Evolutionary conservation across 2,329 filamentous ascomycete genomes (phyloP).

Genomic region (Phaeosphaeriaceae sp.): DNA sequence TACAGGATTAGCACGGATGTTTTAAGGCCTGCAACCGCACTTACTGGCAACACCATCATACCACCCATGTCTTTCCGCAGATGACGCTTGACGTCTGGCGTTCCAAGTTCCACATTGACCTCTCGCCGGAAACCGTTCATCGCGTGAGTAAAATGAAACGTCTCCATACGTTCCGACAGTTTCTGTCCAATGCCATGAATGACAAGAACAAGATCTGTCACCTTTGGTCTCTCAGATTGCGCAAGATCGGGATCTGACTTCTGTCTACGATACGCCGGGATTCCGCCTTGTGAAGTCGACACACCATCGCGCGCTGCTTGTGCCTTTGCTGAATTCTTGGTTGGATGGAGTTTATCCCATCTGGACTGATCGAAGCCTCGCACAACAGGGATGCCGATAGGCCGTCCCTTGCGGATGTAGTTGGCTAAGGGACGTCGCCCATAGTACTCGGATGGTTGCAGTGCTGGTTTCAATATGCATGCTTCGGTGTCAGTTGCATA

Average conservation of each 20-base stretch:
- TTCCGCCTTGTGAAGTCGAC: constrained; percentile 53
- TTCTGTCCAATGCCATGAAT: constrained; percentile 98
- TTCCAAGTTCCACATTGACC: constrained; percentile 83
- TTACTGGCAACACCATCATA: constrained; percentile 84
- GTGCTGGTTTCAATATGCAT: constrained; percentile 83
- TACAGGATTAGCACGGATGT: constrained; percentile 14
- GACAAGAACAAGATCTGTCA: constrained; percentile 88
- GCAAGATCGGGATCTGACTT: constrained; percentile 66
- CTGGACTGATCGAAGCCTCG: constrained; percentile 81
- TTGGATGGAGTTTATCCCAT: constrained; percentile 78
- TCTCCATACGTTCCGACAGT: constrained; percentile 90
- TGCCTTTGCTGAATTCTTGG: constrained; percentile 49
- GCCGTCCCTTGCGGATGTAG: constrained; percentile 78
- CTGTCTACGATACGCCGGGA: constrained; percentile 48
- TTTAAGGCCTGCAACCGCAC: constrained; percentile 4
- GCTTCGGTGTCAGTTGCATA: constrained; percentile 81
- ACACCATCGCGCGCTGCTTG: constrained; percentile 54
- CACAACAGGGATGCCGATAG: constrained; percentile 85
- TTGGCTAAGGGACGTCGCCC: constrained; percentile 81
- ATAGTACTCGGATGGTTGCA: constrained; percentile 85
- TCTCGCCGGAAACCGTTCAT: constrained; percentile 89
- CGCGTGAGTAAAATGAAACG: constrained; percentile 95
- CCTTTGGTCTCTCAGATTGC: constrained; percentile 69
- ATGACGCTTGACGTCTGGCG: constrained; percentile 74
- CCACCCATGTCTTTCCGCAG: constrained; percentile 81